Evolutionary conservation across 805 yeast genomes (phyloP), one percentile per base, ranked within the genome.

Genomic region (Wickerhamiella slavikovae): DNA sequence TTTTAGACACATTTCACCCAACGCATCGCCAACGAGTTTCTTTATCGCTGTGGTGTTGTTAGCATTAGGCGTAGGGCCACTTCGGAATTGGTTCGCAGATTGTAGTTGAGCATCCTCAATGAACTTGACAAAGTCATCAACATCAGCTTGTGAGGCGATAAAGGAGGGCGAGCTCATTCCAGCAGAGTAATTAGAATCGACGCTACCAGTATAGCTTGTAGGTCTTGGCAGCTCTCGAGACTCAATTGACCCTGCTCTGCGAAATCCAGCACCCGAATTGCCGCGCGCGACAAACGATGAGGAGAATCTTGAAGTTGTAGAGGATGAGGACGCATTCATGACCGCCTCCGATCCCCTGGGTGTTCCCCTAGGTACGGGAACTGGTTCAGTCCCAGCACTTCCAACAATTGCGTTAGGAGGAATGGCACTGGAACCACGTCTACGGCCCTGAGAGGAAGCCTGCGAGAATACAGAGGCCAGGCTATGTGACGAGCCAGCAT

Each of bases 41-140:
- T 17, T 30, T 27, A 18, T 26, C 20, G 30, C 25, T 21, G 13
- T 14, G 18, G 15, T 8, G 10, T 28, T 21, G n/a, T 24, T 23
- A 17, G 35, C 38, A n/a, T n/a, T n/a, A n/a, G n/a, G n/a, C n/a
- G n/a, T n/a, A n/a, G n/a, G n/a, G n/a, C n/a, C n/a, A n/a, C n/a
- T n/a, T 22, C 33, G 31, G 14, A 40, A 35, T 5, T 37, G 38
- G 2, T 37, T 36, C 13, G 32, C 24, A 29, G 36, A 38, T 22
- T 18, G 32, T 29, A 26, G 33, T 36, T 32, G 37, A 9, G 48
- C 27, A 15, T 43, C 42, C 25, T 77, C 89, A 25, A 77, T 65
- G 60, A 74, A 56, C 37, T 64, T 59, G 27, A 77, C 74, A 54
- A 77, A 77, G 29, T 73, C 77, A 34, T 72, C 61, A 13, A 77